A percentile compares a stretch with the other conserved stretches of the same genome.
phyloP scores from a whole-genome alignment of 192 early-diverging fungal species.

The Rhizophagus sp. region DNA sequence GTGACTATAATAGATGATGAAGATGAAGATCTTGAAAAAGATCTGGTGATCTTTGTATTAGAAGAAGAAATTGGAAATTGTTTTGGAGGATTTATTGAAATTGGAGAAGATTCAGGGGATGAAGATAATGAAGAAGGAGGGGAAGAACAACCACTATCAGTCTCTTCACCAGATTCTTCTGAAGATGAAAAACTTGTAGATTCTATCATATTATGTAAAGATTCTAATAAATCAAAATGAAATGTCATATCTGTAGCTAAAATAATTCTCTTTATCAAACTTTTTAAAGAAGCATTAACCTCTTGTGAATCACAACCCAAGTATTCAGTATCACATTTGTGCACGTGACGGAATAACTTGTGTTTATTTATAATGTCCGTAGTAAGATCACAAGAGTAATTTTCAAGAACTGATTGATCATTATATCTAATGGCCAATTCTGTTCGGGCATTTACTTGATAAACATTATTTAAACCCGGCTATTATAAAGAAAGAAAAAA shows the following conservation, averaged over 20 bases:
- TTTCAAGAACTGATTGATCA: constrained; percentile 84
- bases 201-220: constrained; percentile 48
- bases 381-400: constrained; percentile 77
- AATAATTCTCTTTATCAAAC: constrained; percentile 69
- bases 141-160: background rate
- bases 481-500: constrained; percentile 38
- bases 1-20: constrained; percentile 7
- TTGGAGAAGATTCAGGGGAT: constrained; percentile 31
- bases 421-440: constrained; percentile 72
- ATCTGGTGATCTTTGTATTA: background rate
- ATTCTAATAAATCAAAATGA: constrained; percentile 74
- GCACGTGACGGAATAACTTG: constrained; percentile 62
- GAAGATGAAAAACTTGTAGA: constrained; percentile 33
- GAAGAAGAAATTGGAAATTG: constrained; percentile 25
- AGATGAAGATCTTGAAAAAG: constrained; percentile 25
- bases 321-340: constrained; percentile 49
- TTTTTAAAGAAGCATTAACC: constrained; percentile 41
- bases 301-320: constrained; percentile 5
- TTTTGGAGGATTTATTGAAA: constrained; percentile 27
- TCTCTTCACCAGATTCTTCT: constrained; percentile 16
- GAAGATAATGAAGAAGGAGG: constrained; percentile 29
- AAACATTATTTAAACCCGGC: constrained; percentile 92
- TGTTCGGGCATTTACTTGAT: constrained; percentile 84
- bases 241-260: constrained; percentile 90
- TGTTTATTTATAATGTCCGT: constrained; percentile 77